A percentile compares a stretch with the other conserved stretches of the same genome.
phyloP scores from a whole-genome alignment of 345 rosid genomes.

The Salix dunnii region DNA sequence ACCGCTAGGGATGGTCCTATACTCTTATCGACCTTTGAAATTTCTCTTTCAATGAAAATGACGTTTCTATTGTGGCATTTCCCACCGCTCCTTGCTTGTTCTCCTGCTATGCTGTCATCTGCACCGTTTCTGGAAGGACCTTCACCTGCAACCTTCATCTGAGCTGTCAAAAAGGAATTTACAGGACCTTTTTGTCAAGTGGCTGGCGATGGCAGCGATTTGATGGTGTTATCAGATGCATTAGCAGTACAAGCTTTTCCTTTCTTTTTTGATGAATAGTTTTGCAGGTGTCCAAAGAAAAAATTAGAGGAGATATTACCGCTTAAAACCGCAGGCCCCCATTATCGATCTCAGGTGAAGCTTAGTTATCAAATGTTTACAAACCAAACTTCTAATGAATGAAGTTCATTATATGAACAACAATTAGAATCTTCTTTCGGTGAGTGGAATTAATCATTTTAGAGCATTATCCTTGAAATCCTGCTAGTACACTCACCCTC shows the following conservation, averaged over 20 bases:
- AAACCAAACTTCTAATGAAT: not conserved
- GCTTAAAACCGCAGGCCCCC: not conserved
- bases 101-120: not conserved
- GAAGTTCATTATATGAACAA: too few relatives aligned
- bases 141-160: not conserved
- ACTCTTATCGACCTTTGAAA: not conserved
- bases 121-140: not conserved
- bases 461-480: not conserved
- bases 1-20: not conserved
- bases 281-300: not conserved
- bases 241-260: not conserved
- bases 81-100: not conserved
- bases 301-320: too few relatives aligned
- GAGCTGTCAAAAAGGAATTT: not conserved
- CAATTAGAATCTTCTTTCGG: not conserved
- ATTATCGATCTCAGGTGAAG: not conserved
- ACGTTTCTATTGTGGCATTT: not conserved
- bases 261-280: not conserved
- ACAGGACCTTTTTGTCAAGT: not conserved
- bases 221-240: not conserved
- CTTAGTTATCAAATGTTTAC: not conserved
- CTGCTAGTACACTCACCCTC: not conserved
- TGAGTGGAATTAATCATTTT: not conserved
- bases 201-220: not conserved
- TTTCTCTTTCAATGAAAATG: slow-evolving; percentile 14